phyloP scores from a whole-genome alignment of 805 yeast species.

The Metschnikowia colocasiae region DNA sequence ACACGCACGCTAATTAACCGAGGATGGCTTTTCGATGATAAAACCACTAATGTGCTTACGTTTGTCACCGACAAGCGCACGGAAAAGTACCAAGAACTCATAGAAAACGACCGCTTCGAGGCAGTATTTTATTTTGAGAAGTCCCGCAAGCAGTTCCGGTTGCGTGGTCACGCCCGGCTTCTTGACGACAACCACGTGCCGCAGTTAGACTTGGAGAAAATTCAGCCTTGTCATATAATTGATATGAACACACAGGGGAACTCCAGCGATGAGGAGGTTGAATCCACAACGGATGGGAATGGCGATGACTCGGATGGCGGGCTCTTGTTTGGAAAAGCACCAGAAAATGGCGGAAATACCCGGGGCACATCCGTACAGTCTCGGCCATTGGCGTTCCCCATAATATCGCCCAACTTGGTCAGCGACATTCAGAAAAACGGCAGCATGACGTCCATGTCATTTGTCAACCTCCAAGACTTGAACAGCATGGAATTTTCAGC shows the following conservation, averaged over 20 bases:
- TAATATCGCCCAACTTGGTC: conserved; percentile 28
- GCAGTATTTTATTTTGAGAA: conserved; percentile 70
- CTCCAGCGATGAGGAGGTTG: conserved; percentile 16
- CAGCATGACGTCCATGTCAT: conserved; percentile 23
- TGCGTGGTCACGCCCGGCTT: conserved; percentile 60
- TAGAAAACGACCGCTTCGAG: conserved; percentile 57
- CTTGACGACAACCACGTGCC: conserved; percentile 34
- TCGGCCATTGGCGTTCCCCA: conserved; percentile 23
- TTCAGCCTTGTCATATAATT: conserved; percentile 26
- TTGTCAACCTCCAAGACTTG: conserved; percentile 27
- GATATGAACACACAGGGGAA: conserved; percentile 17
- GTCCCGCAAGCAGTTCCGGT: conserved; percentile 64
- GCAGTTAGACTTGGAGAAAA: conserved; percentile 26
- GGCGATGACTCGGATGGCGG: conserved; percentile 13
- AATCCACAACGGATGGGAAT: not conserved
- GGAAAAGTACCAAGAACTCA: conserved; percentile 53
- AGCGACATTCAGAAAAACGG: conserved; percentile 19
- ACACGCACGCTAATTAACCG: conserved; percentile 69
- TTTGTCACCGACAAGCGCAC: conserved; percentile 72
- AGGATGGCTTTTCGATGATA: conserved; percentile 72
- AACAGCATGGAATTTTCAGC: conserved; percentile 30
- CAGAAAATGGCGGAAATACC: not conserved
- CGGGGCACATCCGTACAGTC: conserved; percentile 9
- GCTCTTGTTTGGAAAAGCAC: conserved; percentile 10
- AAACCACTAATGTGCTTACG: conserved; percentile 60